Percentiles rank a stretch among this genome's conserved stretches.
Conservation (phyloP, 306 rosid species). For the Sicyos edulis region DNA sequence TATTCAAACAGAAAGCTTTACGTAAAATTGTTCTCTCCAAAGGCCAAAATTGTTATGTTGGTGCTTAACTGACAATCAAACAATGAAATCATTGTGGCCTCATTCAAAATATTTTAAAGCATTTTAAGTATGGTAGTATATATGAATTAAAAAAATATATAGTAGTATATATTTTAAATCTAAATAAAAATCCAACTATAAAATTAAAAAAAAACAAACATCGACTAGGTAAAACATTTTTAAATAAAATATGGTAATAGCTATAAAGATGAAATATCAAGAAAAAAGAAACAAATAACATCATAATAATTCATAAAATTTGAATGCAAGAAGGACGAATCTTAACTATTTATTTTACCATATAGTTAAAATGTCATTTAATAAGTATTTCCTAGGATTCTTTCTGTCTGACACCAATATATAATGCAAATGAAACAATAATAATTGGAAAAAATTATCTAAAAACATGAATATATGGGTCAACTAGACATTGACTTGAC, state of each 20-base stretch:
- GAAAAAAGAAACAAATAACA: neutral
- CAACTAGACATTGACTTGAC: constrained; percentile 13
- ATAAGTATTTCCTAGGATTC: constrained; percentile 14
- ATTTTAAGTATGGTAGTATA: neutral
- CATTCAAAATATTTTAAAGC: neutral
- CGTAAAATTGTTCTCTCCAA: neutral
- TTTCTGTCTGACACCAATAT: neutral
- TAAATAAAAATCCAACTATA: no score
- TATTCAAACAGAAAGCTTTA: no score
- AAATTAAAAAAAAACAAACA: no score
- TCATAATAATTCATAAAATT: neutral
- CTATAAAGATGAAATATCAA: neutral
- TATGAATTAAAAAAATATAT: no score
- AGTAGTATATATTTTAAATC: no score
- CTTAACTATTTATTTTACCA: constrained; percentile 2
- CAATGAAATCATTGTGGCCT: no score
- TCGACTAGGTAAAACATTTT: neutral
- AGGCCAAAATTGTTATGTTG: neutral
- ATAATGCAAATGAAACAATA: neutral
- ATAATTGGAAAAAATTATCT: neutral
- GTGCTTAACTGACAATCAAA: no score
- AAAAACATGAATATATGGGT: neutral
- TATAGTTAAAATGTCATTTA: neutral
- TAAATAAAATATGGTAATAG: neutral
- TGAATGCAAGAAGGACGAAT: neutral